Base-by-base conservation (phyloP, 257 asterid genomes). In the Nicotiana sylvestris region DNA sequence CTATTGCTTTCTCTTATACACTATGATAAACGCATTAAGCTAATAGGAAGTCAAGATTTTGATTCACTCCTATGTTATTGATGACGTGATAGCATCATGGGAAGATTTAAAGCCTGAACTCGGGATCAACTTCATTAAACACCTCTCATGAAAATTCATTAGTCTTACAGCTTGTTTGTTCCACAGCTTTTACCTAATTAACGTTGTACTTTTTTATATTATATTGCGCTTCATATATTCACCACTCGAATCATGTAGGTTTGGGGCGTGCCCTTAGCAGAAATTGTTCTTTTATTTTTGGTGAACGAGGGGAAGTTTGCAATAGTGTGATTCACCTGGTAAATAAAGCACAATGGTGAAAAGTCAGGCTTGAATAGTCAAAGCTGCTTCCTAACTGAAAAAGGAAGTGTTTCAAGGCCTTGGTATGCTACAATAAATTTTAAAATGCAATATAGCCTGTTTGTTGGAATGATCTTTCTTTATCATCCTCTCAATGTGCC, bases 321-420 rank as follows among this genome's bases (percentile, higher is more conserved):
- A 12, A 25, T 46, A 46, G 79, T 49, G 79, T 72, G 79, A 72
- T 25, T 46, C 39, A 46, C 79, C 79, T 72, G 79, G 39, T 72
- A 72, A 46, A 72, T 72, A 61, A 43, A 21, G 78, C n/a, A 72
- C 79, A 46, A 0, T 72, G 79, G 61, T 72, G 61, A 46, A 13
- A 72, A 25, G 21, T 72, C 61, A 6, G 39, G 15, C 21, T 25
- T 72, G 39, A 13, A 46, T 72, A 72, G 39, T 72, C 25, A 25
- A 46, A 72, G 13, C 15, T 46, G 61, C 25, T 12, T 16, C 79
- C 13, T 46, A 43, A 72, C 4, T 46, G 61, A 25, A 72, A 72
- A 0, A 13, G 25, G 0, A 46, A 46, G 60, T 46, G 79, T 72
- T 25, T 46, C 15, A 72, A 6, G 39, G 25, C 61, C 15, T 46